Evolutionary conservation across 78 protist species (phyloP).

Genomic region (Chrysochromulina tobinii): DNA sequence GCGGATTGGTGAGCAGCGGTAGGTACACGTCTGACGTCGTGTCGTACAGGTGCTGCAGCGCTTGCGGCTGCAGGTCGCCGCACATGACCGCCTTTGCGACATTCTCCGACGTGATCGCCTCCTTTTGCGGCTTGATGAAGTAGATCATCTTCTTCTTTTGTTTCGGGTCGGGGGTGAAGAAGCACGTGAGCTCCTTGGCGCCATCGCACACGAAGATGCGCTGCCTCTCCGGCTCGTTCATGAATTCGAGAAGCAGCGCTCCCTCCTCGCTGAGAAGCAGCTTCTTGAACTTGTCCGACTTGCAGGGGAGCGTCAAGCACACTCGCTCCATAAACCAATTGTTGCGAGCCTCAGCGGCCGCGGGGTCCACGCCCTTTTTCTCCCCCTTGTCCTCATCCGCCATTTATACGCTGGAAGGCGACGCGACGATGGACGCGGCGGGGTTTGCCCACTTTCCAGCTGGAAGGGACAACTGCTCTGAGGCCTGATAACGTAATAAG

Average conservation of each 20-base stretch:
- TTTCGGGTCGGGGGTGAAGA: background rate
- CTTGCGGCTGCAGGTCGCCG: background rate
- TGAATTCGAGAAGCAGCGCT: background rate
- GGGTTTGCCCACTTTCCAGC: no score
- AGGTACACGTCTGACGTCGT: background rate
- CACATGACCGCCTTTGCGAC: background rate
- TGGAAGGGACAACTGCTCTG: no score
- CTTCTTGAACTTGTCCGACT: no score
- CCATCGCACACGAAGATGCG: background rate
- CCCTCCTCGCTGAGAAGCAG: no score
- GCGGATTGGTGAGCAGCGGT: constrained; percentile 22
- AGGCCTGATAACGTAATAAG: no score
- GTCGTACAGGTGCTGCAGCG: background rate
- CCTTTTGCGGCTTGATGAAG: background rate
- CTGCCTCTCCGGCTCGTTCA: background rate
- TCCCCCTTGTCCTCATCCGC: no score
- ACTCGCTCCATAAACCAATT: no score
- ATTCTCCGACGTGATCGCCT: background rate
- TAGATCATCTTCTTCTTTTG: background rate
- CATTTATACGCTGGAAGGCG: no score
- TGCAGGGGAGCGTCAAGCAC: no score
- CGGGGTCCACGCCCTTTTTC: no score
- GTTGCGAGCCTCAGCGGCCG: no score
- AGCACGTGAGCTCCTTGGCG: background rate
- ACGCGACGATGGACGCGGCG: no score